A percentile compares a stretch with the other conserved stretches of the same genome.
These are phyloP conservation scores for Cinnamomum micranthum DNA, from an alignment of 164 flowering plant species.

Conservation along the genomic window DNA sequence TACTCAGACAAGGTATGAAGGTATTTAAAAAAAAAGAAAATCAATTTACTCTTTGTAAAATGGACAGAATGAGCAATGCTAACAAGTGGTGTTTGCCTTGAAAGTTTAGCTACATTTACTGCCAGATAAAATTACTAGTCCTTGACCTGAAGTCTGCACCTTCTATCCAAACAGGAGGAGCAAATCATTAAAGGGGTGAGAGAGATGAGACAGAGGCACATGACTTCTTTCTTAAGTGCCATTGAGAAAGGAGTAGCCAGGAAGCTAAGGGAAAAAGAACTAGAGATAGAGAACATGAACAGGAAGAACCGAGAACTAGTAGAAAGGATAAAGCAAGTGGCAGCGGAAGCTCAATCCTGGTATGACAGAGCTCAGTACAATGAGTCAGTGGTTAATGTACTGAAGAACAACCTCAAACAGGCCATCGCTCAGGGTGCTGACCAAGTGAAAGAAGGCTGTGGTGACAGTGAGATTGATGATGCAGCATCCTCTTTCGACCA, in stretches of 20 bases:
- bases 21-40: no score
- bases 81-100: background rate
- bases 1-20: no score
- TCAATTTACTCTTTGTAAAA: no score
- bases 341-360: conserved; percentile 73
- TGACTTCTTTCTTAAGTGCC: conserved; percentile 45
- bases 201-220: conserved; percentile 69
- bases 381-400: conserved; percentile 55
- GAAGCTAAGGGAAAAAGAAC: conserved; percentile 63
- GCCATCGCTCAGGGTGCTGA: conserved; percentile 62
- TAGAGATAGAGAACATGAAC: conserved; percentile 60
- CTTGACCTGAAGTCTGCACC: background rate
- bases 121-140: background rate
- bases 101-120: background rate
- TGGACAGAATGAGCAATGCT: no score
- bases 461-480: conserved; percentile 78
- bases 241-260: conserved; percentile 54
- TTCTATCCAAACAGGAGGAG: conserved; percentile 55
- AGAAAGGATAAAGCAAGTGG: conserved; percentile 67
- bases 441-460: conserved; percentile 74
- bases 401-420: conserved; percentile 67
- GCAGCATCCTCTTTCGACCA: conserved; percentile 62
- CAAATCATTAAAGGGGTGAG: conserved; percentile 56
- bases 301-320: conserved; percentile 64
- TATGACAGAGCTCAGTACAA: conserved; percentile 69